Base-by-base conservation (phyloP, 1,284 basidiomycete species). In the Volvariella surrecta region DNA sequence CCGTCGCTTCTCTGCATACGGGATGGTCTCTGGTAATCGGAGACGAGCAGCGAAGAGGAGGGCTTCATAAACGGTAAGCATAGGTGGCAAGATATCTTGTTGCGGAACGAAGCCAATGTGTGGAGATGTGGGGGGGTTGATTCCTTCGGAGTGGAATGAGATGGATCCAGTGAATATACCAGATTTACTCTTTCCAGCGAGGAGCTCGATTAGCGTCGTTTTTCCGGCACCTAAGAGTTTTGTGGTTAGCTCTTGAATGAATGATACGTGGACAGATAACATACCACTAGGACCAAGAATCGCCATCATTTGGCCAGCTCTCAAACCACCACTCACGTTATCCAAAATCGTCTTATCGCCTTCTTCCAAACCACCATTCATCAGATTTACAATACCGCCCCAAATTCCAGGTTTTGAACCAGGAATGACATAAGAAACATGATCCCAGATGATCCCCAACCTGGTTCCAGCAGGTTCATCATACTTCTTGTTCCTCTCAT, bases 31-130 rank as follows among this genome's bases (percentile, higher is more conserved):
- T 0, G 91, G 88, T 0, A 95, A 66, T 7, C 89, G 83, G 3
- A 95, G 72, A 19, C 79, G 73, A 1, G 91, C 89, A 3, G 88
- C 89, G 53, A 95, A 93, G 19, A 85, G 59, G 8, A 95, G 71
- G 0, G 89, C 81, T 62, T 95, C 91, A 41, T 74, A 73, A 0
- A 93, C 89, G 0, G 91, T 92, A 16, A 91, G 72, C 42, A 77
- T 82, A 0, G 84, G 66, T 0, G 88, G 84, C 7, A 93, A 71
- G 37, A 91, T 71, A 54, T 93, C 89, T 51, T 84, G 78, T 64
- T 94, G 89, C 34, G 90, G 87, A 13, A 91, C 87, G 57, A 91
- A 93, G 9, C 84, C 88, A 11, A 93, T 71, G 32, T 76, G 74
- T 21, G 74, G 74, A 19, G 53, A 37, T 16, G 43, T 39, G 40